phyloP scores from a whole-genome alignment of 176 grass and related monocot genomes.

The Chrysopogon serrulatus region DNA sequence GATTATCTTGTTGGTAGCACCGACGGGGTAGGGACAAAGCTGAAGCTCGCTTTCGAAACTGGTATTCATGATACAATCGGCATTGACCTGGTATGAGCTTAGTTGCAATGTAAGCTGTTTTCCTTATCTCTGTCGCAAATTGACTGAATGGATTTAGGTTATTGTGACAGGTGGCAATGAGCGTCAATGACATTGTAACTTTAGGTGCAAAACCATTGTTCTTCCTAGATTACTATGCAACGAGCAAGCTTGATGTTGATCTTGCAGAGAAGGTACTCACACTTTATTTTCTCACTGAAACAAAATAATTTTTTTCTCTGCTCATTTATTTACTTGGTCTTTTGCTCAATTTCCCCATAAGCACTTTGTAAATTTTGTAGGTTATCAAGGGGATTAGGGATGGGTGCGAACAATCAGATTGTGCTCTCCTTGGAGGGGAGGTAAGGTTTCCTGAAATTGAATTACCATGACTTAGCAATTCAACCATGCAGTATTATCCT shows the following conservation, averaged over 20 bases:
- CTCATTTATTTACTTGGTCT: background rate
- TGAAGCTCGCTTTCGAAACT: constrained; percentile 97
- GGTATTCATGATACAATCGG: constrained; percentile 96
- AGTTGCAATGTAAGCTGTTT: background rate
- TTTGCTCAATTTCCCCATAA: background rate
- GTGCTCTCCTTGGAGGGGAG: constrained; percentile 84
- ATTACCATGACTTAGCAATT: background rate
- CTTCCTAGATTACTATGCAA: constrained; percentile 93
- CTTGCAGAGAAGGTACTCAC: constrained; percentile 83
- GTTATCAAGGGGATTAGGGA: constrained; percentile 42
- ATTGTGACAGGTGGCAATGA: constrained; percentile 81
- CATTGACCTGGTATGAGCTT: constrained; percentile 68
- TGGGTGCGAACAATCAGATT: constrained; percentile 85
- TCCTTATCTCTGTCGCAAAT: background rate
- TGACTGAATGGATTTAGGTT: background rate
- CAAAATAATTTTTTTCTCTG: background rate
- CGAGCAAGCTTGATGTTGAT: constrained; percentile 87
- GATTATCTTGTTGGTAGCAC: constrained; percentile 80
- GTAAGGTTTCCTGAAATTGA: constrained; percentile 29
- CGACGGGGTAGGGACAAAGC: constrained; percentile 90
- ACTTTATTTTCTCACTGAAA: background rate
- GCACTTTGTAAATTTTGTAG: background rate
- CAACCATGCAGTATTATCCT: background rate
- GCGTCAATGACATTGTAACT: constrained; percentile 95
- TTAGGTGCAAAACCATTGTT: constrained; percentile 90